Percentiles rank a stretch among this genome's conserved stretches.
phyloP scores from a whole-genome alignment of 495 filamentous ascomycete genomes.

The Lasiosphaeria miniovina region DNA sequence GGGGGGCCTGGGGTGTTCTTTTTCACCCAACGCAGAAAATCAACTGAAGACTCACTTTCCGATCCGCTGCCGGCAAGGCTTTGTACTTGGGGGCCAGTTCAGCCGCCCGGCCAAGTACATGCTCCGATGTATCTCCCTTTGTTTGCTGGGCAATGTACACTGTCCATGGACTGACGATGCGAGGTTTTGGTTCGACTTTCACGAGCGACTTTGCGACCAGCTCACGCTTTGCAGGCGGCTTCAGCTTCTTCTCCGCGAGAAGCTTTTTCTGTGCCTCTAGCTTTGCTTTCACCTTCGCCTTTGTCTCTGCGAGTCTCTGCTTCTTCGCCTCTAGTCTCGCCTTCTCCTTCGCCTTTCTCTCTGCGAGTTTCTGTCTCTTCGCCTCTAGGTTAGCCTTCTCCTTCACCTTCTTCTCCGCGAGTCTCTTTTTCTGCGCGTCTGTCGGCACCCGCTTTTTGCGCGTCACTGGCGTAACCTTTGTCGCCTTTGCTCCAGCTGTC shows the following conservation, averaged over 20 bases:
- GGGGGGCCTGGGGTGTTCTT: neutral
- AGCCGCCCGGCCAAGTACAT: no score
- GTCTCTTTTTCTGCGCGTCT: constrained; percentile 22
- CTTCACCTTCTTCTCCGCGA: constrained; percentile 1
- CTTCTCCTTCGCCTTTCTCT: constrained; percentile 16
- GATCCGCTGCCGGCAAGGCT: constrained; percentile 25
- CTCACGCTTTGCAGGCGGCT: no score
- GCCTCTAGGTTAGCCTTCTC: constrained; percentile 15
- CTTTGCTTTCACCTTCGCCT: neutral
- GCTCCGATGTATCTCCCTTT: no score
- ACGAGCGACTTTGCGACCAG: no score
- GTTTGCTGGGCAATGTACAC: no score
- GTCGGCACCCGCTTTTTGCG: constrained; percentile 16
- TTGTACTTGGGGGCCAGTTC: constrained; percentile 21
- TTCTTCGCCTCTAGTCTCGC: constrained; percentile 13
- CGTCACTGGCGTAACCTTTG: constrained; percentile 21
- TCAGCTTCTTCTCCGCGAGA: constrained; percentile 26
- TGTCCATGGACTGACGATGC: no score
- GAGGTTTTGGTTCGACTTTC: no score
- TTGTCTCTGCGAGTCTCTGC: neutral
- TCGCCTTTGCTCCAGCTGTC: constrained; percentile 18
- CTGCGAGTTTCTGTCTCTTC: constrained; percentile 12
- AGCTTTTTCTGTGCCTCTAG: no score
- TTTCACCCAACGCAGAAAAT: no score
- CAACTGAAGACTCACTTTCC: constrained; percentile 26